Conservation (phyloP, 768 basidiomycete species). For the Boletus reticulatus region DNA sequence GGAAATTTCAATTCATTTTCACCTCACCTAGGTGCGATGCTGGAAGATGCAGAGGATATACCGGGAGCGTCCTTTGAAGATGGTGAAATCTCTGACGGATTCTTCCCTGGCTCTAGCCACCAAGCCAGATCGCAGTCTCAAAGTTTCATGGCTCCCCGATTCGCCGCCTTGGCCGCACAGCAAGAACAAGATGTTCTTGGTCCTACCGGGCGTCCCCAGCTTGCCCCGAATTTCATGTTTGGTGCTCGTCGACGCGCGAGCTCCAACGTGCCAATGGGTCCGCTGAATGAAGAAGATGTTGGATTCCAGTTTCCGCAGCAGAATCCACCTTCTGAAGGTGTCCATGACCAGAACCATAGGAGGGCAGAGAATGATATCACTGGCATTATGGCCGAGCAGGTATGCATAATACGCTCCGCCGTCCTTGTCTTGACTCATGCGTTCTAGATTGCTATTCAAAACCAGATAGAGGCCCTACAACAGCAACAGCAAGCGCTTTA, state of each 20-base stretch:
- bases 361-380: conserved; percentile 73
- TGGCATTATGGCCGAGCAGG: conserved; percentile 96
- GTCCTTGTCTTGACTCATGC: conserved; percentile 6
- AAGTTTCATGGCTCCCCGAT: conserved; percentile 86
- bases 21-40: conserved; percentile 80
- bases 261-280: conserved; percentile 54
- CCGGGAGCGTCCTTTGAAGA: conserved; percentile 57
- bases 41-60: conserved; percentile 75
- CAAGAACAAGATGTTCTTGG: conserved; percentile 64
- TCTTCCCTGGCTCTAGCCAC: conserved; percentile 50
- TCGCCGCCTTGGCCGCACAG: conserved; percentile 74
- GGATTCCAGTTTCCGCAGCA: conserved; percentile 82
- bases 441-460: conserved; percentile 80
- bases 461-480: conserved; percentile 85
- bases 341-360: conserved; percentile 44
- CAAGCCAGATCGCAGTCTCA: conserved; percentile 77
- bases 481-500: conserved; percentile 90
- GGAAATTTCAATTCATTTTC: conserved; percentile 70
- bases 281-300: conserved; percentile 76
- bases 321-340: conserved; percentile 25
- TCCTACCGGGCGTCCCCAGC: conserved; percentile 80
- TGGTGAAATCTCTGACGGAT: conserved; percentile 70
- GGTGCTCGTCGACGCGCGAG: conserved; percentile 61
- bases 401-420: conserved; percentile 30
- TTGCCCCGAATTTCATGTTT: conserved; percentile 91